Evolutionary conservation across 768 basidiomycete genomes (phyloP), one percentile per base, ranked within the genome.

Genomic region (Lactarius deliciosus): DNA sequence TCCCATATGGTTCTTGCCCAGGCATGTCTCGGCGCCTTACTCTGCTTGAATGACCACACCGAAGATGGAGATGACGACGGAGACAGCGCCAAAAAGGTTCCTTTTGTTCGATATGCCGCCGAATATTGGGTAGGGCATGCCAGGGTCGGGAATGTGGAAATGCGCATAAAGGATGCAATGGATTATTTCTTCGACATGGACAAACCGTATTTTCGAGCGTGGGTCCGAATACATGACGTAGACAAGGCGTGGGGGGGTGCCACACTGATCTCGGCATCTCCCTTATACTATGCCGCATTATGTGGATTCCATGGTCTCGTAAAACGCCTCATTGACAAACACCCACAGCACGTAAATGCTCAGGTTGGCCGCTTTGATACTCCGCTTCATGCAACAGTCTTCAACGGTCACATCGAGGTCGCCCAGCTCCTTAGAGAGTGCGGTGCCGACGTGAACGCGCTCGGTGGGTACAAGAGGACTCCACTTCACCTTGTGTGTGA

Each of bases 311-410:
- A 2, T 0, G 11, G 20, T 22, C 47, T 47, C 1, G n/a, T 5
- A 2, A 10, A 13, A 5, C 47, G n/a, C 4, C 47, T 47, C 9
- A 22, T 47, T 13, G 10, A 0, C 47, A 47, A 47, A 5, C 20
- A 47, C 3, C 47, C 47, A 47, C 47, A 47, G 1, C 9, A 11
- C 0, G 4, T 47, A n/a, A n/a, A 3, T 22, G 2, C 8, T n/a
- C n/a, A 11, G 2, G 1, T 0, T 10, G 47, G 47, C 7, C n/a
- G 0, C 8, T 5, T 3, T 10, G 10, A n/a, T 0, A 47, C 47
- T 22, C n/a, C n/a, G 11, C 22, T 47, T 10, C n/a, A 47, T 47
- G n/a, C 20, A 10, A 2, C 11, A 1, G 2, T 22, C n/a, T 5
- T 22, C 11, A 11, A 22, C 4, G n/a, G 41, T 5, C 10, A 47